phyloP scores from a whole-genome alignment of 495 filamentous ascomycete genomes.

The Aspergillus wentii region DNA sequence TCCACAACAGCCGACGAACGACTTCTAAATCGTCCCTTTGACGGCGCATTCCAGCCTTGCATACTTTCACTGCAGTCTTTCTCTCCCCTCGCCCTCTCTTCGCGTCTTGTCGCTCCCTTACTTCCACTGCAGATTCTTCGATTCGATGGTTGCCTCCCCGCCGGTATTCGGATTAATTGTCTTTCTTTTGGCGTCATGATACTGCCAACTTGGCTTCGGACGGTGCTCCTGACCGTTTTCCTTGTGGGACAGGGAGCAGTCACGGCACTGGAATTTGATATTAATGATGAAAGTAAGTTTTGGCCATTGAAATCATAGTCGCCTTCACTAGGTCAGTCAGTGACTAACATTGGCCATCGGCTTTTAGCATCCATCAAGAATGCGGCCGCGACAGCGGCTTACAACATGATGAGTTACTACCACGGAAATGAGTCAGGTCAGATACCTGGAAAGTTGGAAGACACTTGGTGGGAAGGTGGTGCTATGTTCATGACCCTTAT shows the following conservation, averaged over 20 bases:
- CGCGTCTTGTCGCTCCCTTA: not conserved
- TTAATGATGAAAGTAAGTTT: conserved; percentile 28
- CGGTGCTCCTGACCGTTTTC: conserved; percentile 18
- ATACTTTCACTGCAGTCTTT: conserved; percentile 1
- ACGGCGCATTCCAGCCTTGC: too few species aligned
- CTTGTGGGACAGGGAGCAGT: conserved; percentile 21
- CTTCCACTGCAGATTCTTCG: conserved; percentile 1
- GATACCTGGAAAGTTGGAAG: conserved; percentile 59
- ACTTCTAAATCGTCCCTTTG: too few species aligned
- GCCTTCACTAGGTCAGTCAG: not conserved
- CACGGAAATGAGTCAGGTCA: conserved; percentile 55
- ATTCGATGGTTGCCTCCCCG: too few species aligned
- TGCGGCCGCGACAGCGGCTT: conserved; percentile 57
- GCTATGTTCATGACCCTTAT: conserved; percentile 70
- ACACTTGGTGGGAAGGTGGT: conserved; percentile 73
- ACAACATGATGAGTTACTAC: conserved; percentile 63
- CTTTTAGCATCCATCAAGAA: conserved; percentile 52
- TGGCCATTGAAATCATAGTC: not conserved
- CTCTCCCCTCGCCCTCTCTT: not conserved
- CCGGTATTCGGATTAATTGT: too few species aligned
- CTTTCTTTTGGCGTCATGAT: too few species aligned
- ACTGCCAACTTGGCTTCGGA: conserved; percentile 15
- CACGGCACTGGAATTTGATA: conserved; percentile 23
- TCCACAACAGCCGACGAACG: too few species aligned
- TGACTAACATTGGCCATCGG: conserved; percentile 1